phyloP scores from a whole-genome alignment of 352 stramenopile genomes.

The Blastocystis sp. region DNA sequence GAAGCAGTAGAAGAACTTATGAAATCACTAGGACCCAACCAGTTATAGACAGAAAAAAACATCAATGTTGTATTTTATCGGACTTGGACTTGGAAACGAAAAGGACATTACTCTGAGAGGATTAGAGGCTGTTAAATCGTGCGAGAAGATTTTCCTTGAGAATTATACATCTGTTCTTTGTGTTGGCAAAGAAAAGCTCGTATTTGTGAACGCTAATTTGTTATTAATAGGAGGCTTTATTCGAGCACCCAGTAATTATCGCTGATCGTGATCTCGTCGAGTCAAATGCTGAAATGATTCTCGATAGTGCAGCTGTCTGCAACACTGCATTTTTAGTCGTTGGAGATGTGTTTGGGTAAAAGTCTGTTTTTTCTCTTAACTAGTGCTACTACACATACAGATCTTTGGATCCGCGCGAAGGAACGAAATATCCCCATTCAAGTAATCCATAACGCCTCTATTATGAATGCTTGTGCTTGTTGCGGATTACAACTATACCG shows the following conservation, averaged over 20 bases:
- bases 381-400: constrained; percentile 91
- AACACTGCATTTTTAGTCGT: constrained; percentile 93
- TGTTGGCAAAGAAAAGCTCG: constrained; percentile 72
- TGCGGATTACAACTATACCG: constrained; percentile 95
- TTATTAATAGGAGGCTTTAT: constrained; percentile 79
- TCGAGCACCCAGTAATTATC: constrained; percentile 80
- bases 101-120: constrained; percentile 95
- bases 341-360: constrained; percentile 87
- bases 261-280: constrained; percentile 90
- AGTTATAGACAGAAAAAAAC: background rate
- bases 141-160: constrained; percentile 89
- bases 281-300: constrained; percentile 87
- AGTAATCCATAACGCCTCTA: constrained; percentile 94
- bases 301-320: constrained; percentile 73
- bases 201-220: constrained; percentile 62
- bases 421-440: constrained; percentile 85
- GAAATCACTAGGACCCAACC: no score
- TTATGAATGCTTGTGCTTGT: constrained; percentile 89
- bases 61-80: constrained; percentile 92
- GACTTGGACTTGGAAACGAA: constrained; percentile 91
- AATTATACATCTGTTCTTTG: constrained; percentile 95
- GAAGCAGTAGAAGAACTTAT: no score
- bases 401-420: constrained; percentile 89
- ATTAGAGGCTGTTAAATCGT: constrained; percentile 86
- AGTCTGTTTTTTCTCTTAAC: background rate